Conservation (phyloP, 208 protist species). For the Leishmania turanica region DNA sequence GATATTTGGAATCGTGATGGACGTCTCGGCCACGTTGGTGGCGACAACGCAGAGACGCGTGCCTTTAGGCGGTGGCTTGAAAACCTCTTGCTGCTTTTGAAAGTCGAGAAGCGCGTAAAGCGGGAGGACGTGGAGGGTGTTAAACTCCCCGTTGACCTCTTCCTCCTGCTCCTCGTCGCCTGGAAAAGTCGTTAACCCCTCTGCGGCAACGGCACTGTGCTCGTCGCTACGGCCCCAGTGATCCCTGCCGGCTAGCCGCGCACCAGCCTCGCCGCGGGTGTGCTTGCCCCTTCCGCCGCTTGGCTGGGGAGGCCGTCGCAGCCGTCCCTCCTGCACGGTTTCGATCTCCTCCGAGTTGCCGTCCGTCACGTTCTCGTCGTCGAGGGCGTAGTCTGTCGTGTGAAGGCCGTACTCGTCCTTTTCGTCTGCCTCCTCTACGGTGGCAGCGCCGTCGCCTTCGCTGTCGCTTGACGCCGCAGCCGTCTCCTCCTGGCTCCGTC, state of each 20-base stretch:
- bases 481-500: constrained; percentile 51
- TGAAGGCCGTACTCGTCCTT: constrained; percentile 45
- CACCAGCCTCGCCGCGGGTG: constrained; percentile 14
- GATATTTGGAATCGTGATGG: constrained; percentile 99
- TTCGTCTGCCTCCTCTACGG: constrained; percentile 13
- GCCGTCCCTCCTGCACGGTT: constrained; percentile 27
- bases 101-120: constrained; percentile 98
- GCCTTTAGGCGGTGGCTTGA: constrained; percentile 84
- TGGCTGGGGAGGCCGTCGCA: constrained; percentile 17
- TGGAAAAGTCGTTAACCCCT: constrained; percentile 9
- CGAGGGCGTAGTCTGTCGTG: constrained; percentile 47
- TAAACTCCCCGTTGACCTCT: constrained; percentile 86
- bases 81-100: constrained; percentile 94
- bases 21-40: constrained; percentile 99
- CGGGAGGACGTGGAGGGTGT: constrained; percentile 97
- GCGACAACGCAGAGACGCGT: constrained; percentile 97
- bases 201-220: constrained; percentile 8
- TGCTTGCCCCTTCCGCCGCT: constrained; percentile 26
- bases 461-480: constrained; percentile 24
- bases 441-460: constrained; percentile 6
- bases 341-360: constrained; percentile 15
- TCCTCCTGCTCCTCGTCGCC: constrained; percentile 40
- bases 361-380: constrained; percentile 35
- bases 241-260: constrained; percentile 8
- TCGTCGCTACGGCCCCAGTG: background rate